Evolutionary conservation across 192 early-diverging fungal genomes (phyloP).

Genomic region (Bifiguratus adelaidae): DNA sequence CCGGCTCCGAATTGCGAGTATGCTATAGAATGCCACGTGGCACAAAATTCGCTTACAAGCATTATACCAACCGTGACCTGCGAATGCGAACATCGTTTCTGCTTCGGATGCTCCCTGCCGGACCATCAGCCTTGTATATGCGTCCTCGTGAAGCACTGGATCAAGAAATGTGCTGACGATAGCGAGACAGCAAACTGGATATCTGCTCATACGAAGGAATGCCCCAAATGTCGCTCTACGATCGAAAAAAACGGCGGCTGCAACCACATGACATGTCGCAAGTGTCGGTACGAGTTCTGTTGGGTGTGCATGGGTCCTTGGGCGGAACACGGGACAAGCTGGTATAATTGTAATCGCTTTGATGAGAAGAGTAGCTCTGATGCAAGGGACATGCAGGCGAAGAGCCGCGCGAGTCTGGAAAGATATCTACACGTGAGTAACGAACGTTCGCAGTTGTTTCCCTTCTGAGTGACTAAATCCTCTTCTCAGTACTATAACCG

Average conservation of each 20-base stretch:
- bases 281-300: constrained; percentile 97
- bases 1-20: constrained; percentile 93
- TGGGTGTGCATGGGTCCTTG: constrained; percentile 98
- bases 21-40: constrained; percentile 83
- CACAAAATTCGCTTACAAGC: constrained; percentile 45
- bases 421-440: constrained; percentile 85
- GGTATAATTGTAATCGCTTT: constrained; percentile 97
- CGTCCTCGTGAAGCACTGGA: constrained; percentile 70
- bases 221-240: constrained; percentile 84
- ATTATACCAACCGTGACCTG: constrained; percentile 87
- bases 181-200: constrained; percentile 99
- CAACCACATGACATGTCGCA: constrained; percentile 99
- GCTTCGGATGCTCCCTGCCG: constrained; percentile 82
- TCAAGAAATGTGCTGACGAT: constrained; percentile 96
- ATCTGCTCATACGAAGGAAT: constrained; percentile 90
- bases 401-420: constrained; percentile 79
- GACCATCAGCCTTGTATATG: constrained; percentile 91
- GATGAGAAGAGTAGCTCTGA: constrained; percentile 83
- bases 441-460: background rate
- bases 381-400: constrained; percentile 78
- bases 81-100: constrained; percentile 69
- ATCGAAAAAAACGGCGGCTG: constrained; percentile 99
- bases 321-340: constrained; percentile 90
- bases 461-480: constrained; percentile 1
- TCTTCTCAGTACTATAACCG: constrained; percentile 84